Base-by-base conservation (phyloP, 345 rosid species). In the Stellera chamaejasme region DNA sequence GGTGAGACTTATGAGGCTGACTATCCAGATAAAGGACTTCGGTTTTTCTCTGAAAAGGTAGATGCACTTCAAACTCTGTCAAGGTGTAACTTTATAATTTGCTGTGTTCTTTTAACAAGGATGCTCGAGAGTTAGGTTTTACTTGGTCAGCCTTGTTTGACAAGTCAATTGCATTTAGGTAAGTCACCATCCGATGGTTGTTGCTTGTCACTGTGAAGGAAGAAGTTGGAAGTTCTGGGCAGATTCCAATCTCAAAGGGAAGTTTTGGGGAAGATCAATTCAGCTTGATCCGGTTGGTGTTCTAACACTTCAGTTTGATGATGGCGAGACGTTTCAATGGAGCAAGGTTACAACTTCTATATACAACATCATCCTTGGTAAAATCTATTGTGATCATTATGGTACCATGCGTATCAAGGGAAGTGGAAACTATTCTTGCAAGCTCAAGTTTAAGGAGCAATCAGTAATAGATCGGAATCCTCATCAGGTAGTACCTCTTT, bases 171-270 rank as follows among this genome's bases (percentile, higher is more conserved):
- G 50, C 58, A 15, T 72, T 65, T 81, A 93, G 97, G 97, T 93
- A 65, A 90, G 99, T 77, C 99, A 93, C 76, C 97, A 90, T 66
- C 99, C 99, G 4, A 87, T 83, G 90, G 52, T 90, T 63, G 97
- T 93, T 55, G 99, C 99, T 51, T 93, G 99, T 73, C 97, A 93
- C 66, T 90, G 99, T 68, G 95, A 90, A 73, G 99, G 99, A 70
- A 85, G 79, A 83, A 97, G 94, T 60, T 93, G 99, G 99, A 90
- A 83, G 61, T 93, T 90, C 72, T 90, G 97, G 96, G 99, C 85
- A 43, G 96, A 93, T 70, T 90, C 97, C 63, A 90, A 93, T 78
- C 87, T 93, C 72, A 93, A 87, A 71, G 99, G 99, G 39, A 89
- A 93, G 71, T 93, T 93, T 55, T 93, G 97, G 99, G 99, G 96